These are phyloP conservation scores for Trametes cingulata DNA, from an alignment of 768 basidiomycete genomes.

Conservation along the genomic window DNA sequence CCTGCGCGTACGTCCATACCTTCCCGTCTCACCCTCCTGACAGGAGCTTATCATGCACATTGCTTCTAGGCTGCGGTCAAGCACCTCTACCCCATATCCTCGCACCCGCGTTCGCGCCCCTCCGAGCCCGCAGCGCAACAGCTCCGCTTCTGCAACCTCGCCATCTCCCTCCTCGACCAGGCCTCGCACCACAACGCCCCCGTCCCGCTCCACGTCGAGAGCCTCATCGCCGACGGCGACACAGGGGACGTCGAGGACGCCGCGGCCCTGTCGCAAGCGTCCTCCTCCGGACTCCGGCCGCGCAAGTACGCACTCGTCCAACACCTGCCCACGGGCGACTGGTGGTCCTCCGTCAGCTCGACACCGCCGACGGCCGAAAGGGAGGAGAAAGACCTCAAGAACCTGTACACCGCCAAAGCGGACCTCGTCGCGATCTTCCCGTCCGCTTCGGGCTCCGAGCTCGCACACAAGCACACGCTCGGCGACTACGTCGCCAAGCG, in stretches of 20 bases:
- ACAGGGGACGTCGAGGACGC: slow-evolving; percentile 27
- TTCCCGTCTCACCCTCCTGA: neutral
- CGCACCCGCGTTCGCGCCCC: slow-evolving; percentile 61
- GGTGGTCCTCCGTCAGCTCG: slow-evolving; percentile 74
- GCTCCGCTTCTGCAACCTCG: slow-evolving; percentile 72
- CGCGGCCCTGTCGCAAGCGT: slow-evolving; percentile 31
- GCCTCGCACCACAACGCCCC: slow-evolving; percentile 52
- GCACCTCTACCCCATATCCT: slow-evolving; percentile 67
- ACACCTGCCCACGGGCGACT: slow-evolving; percentile 72
- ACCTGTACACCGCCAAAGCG: slow-evolving; percentile 63
- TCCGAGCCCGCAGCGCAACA: slow-evolving; percentile 69
- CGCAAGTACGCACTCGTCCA: slow-evolving; percentile 79
- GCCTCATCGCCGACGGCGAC: slow-evolving; percentile 38
- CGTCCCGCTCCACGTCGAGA: slow-evolving; percentile 47
- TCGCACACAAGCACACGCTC: slow-evolving; percentile 44
- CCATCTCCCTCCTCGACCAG: slow-evolving; percentile 70
- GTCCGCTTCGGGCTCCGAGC: slow-evolving; percentile 45
- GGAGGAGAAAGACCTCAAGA: slow-evolving; percentile 44
- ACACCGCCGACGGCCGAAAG: slow-evolving; percentile 39
- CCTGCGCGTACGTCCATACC: slow-evolving; percentile 50
- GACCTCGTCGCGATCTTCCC: slow-evolving; percentile 78
- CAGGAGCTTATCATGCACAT: slow-evolving; percentile 8
- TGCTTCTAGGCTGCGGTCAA: slow-evolving; percentile 57
- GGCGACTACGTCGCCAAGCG: slow-evolving; percentile 55
- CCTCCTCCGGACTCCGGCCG: slow-evolving; percentile 30